phyloP scores from a whole-genome alignment of 1,139 yeast species.

The Arxiozyma bovina region DNA sequence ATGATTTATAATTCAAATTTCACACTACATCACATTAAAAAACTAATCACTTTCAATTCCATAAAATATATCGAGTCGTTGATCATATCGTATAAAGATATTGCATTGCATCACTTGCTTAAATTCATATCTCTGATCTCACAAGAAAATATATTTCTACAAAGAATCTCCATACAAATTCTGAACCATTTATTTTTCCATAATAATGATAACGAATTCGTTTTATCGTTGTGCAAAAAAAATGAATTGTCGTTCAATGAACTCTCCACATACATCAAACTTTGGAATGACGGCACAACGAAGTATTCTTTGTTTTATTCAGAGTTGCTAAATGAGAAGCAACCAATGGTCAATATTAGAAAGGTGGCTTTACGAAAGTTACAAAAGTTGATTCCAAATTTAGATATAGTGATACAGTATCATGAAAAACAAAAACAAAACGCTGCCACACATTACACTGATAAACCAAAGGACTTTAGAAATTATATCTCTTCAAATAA shows the following conservation, averaged over 20 bases:
- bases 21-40: conserved; percentile 27
- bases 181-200: conserved; percentile 32
- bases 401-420: not conserved
- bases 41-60: conserved; percentile 18
- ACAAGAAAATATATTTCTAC: conserved; percentile 26
- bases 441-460: not conserved
- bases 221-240: conserved; percentile 17
- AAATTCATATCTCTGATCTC: conserved; percentile 30
- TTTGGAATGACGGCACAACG: conserved; percentile 32
- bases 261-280: conserved; percentile 24
- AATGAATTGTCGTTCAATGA: conserved; percentile 23
- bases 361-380: conserved; percentile 8
- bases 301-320: conserved; percentile 17
- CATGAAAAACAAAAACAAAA: conserved; percentile 2
- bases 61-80: conserved; percentile 19
- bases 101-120: conserved; percentile 34
- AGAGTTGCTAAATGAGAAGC: conserved; percentile 13
- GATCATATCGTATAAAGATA: conserved; percentile 33
- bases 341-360: conserved; percentile 13
- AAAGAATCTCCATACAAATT: conserved; percentile 28
- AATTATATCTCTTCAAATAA: not conserved
- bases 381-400: conserved; percentile 9
- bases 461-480: not conserved
- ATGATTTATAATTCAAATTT: conserved; percentile 27
- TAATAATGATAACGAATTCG: conserved; percentile 11